Percentiles rank a stretch among this genome's conserved stretches.
Conservation (phyloP, 2,329 filamentous ascomycete genomes). For the Apiospora aurea region DNA sequence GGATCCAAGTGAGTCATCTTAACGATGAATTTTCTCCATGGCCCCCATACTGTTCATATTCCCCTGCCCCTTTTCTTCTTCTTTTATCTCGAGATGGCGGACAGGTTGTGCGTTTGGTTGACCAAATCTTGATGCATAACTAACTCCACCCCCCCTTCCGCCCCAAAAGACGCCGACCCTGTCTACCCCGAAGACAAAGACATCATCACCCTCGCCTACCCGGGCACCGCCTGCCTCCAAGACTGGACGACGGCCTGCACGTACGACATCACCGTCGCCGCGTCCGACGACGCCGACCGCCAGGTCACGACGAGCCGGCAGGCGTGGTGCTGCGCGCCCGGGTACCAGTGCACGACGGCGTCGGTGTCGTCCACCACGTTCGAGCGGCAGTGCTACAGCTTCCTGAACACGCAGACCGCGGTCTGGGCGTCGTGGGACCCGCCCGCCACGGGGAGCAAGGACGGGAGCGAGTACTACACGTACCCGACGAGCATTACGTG, state of each 20-base stretch:
- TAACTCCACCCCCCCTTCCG: too few relatives aligned
- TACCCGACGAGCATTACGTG: not conserved
- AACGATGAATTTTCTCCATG: too few relatives aligned
- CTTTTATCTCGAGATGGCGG: too few relatives aligned
- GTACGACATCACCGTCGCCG: not conserved
- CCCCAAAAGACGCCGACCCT: not conserved
- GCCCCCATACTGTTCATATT: too few relatives aligned
- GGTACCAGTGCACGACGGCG: slow-evolving; percentile 20
- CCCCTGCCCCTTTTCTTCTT: too few relatives aligned
- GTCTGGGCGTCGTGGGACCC: slow-evolving; percentile 25
- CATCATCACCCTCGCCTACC: slow-evolving; percentile 14
- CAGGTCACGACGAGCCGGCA: slow-evolving; percentile 15
- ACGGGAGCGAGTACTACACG: not conserved
- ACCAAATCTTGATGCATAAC: not conserved
- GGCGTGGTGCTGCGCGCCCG: slow-evolving; percentile 23
- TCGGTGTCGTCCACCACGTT: not conserved
- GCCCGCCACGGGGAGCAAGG: not conserved
- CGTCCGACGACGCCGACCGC: not conserved
- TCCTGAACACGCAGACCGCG: slow-evolving; percentile 2
- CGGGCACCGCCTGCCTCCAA: not conserved
- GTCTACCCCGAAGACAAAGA: not conserved
- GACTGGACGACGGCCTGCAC: slow-evolving; percentile 19
- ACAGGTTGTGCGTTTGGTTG: not conserved
- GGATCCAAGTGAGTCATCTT: not conserved
- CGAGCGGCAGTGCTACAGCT: slow-evolving; percentile 16